These are phyloP conservation scores for Saccharomycopsis oosterbeekiorum DNA, from an alignment of 805 yeast genomes.

Conservation along the genomic window DNA sequence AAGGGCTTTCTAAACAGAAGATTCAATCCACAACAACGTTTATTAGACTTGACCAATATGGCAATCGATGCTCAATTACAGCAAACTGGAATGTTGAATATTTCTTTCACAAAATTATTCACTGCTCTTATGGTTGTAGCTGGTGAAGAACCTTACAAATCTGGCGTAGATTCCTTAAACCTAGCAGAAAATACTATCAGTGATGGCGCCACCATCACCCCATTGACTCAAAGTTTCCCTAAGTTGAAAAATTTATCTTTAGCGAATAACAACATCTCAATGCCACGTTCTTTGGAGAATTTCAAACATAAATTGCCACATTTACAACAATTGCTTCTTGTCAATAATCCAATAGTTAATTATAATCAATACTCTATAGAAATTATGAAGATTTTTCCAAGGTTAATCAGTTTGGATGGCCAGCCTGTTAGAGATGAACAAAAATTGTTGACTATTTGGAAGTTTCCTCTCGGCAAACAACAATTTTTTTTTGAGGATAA, in stretches of 20 bases:
- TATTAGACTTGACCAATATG: slow-evolving; percentile 63
- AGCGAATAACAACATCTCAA: slow-evolving; percentile 59
- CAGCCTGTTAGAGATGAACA: slow-evolving; percentile 65
- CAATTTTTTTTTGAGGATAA: slow-evolving; percentile 76
- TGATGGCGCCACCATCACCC: slow-evolving; percentile 33
- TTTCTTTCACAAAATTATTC: slow-evolving; percentile 66
- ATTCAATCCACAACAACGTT: slow-evolving; percentile 50
- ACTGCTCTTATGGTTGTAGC: slow-evolving; percentile 85
- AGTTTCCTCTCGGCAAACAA: slow-evolving; percentile 44
- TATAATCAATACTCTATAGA: slow-evolving; percentile 46
- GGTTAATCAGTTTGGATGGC: slow-evolving; percentile 69
- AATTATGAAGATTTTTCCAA: slow-evolving; percentile 67
- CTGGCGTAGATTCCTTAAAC: slow-evolving; percentile 56
- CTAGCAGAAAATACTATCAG: slow-evolving; percentile 54
- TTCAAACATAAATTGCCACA: slow-evolving; percentile 69
- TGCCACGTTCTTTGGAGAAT: slow-evolving; percentile 50
- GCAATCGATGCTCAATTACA: slow-evolving; percentile 52
- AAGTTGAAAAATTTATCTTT: slow-evolving; percentile 67
- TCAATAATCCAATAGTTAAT: slow-evolving; percentile 61
- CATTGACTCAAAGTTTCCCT: slow-evolving; percentile 68
- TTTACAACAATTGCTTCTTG: slow-evolving; percentile 67
- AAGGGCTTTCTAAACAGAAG: slow-evolving; percentile 52
- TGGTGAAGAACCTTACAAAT: slow-evolving; percentile 32
- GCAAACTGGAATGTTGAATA: slow-evolving; percentile 54
- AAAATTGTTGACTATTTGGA: slow-evolving; percentile 40